Evolutionary conservation across 352 stramenopile genomes (phyloP).

Genomic region (Phytophthora hybrid): DNA sequence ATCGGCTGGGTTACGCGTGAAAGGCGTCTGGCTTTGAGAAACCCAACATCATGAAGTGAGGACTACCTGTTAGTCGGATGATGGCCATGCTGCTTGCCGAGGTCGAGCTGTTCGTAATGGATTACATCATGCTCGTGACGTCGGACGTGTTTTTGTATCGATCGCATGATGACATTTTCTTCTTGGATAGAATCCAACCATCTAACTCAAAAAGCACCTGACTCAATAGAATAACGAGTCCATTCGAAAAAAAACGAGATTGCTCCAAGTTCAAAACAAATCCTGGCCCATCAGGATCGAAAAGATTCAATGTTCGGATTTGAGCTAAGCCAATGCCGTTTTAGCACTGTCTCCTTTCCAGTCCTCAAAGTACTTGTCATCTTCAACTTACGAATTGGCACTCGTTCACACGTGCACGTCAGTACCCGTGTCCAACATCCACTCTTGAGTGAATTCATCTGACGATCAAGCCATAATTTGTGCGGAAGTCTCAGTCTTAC

Average conservation of each 20-base stretch:
- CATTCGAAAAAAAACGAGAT: neutral
- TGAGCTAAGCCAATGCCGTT: neutral
- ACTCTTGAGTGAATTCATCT: neutral
- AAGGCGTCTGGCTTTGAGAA: slow-evolving; percentile 17
- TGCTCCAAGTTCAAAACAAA: neutral
- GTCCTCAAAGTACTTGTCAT: neutral
- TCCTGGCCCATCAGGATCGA: neutral
- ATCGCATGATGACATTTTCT: slow-evolving; percentile 61
- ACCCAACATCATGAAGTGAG: slow-evolving; percentile 47
- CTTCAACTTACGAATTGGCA: neutral
- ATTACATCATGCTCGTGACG: slow-evolving; percentile 48
- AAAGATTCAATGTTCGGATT: neutral
- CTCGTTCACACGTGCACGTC: neutral
- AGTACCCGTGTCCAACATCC: neutral
- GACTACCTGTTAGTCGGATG: slow-evolving; percentile 46
- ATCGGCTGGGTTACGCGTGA: too few species aligned
- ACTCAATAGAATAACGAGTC: too few species aligned
- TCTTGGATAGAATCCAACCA: slow-evolving; percentile 33
- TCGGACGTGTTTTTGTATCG: slow-evolving; percentile 51
- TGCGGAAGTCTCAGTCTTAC: neutral
- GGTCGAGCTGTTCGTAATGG: slow-evolving; percentile 56
- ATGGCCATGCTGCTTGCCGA: slow-evolving; percentile 53
- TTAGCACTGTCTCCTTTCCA: neutral
- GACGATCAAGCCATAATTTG: neutral
- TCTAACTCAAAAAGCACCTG: too few species aligned